Evolutionary conservation across 169 alveolate species (phyloP), one percentile per base, ranked within the genome.

Genomic region (Babesia divergens): DNA sequence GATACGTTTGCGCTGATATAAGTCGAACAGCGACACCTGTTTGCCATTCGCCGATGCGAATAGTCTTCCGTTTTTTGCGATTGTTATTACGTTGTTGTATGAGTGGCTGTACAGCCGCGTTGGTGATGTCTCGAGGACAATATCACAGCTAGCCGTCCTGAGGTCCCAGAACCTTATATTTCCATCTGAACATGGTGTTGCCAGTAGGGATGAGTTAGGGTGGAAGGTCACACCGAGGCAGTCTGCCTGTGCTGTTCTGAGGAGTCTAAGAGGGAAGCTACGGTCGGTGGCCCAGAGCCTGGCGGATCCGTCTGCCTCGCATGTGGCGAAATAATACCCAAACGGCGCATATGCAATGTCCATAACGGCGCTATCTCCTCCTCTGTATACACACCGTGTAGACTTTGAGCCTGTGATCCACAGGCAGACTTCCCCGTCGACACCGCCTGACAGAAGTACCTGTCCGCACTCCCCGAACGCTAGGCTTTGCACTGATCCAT

Each of bases 201-300:
- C 69, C 31, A 79, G 47, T 16, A 79, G 51, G n/a, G 87, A 68
- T 9, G 87, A 66, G 60, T 79, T 79, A 37, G 87, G 87, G 64
- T 79, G 87, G 69, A 68, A 79, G 20, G 16, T 38, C 18, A 51
- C 51, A 2, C 69, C 66, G 24, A 49, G 70, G 64, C 55, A 59
- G 44, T 54, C 68, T 20, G 71, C 79, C 24, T 51, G 58, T 11
- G 74, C 58, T 35, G 87, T 58, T 32, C 80, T 38, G 18, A 68
- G 65, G 24, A 40, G 53, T 62, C 87, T 55, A 18, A 79, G 66
- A 7, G 87, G 70, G 46, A 67, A 79, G 51, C 87, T 79, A 0
- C 87, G 47, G 55, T 79, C 87, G 31, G 87, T 79, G n/a, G 75
- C 79, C 87, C 87, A 79, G 18, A 79, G 42, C 52, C 80, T 54